These are phyloP conservation scores for Gentiana straminea DNA, from an alignment of 257 asterid species.

Conservation along the genomic window DNA sequence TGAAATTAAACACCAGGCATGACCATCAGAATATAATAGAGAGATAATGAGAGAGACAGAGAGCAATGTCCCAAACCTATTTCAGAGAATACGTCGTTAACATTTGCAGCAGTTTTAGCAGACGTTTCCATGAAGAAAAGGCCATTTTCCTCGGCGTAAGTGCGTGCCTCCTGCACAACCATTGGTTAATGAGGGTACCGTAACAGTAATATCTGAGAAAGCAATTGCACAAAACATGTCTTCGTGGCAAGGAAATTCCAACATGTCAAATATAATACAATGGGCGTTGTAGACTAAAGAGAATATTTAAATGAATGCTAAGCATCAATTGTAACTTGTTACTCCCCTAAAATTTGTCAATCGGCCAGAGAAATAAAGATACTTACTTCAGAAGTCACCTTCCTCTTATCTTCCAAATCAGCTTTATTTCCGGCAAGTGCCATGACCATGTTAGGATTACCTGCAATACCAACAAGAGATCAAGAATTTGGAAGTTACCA, in stretches of 20 bases:
- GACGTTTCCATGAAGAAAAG: constrained; percentile 76
- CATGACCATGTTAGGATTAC: constrained; percentile 19
- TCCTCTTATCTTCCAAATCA: constrained; percentile 12
- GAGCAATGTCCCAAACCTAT: constrained; percentile 24
- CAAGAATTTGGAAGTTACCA: too few relatives aligned
- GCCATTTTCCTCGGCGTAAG: constrained; percentile 66
- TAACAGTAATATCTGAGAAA: too few relatives aligned
- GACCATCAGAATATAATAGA: too few relatives aligned
- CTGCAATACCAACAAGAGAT: constrained; percentile 2
- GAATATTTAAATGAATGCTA: too few relatives aligned
- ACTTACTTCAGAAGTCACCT: constrained; percentile 13
- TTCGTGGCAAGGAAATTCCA: too few relatives aligned
- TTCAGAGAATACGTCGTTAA: constrained; percentile 64
- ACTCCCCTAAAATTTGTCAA: too few relatives aligned
- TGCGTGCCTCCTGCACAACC: constrained; percentile 50
- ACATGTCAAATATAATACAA: too few relatives aligned
- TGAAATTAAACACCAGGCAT: too few relatives aligned
- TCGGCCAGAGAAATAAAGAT: neutral
- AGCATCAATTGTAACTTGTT: too few relatives aligned
- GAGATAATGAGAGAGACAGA: too few relatives aligned
- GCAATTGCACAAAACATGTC: too few relatives aligned
- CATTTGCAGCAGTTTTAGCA: constrained; percentile 68
- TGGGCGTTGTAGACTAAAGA: too few relatives aligned
- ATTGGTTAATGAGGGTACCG: neutral
- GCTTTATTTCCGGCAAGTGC: constrained; percentile 22